Percentiles rank a stretch among this genome's conserved stretches.
These are phyloP conservation scores for Neurospora sp. DNA, from an alignment of 495 filamentous ascomycete species.

Conservation along the genomic window DNA sequence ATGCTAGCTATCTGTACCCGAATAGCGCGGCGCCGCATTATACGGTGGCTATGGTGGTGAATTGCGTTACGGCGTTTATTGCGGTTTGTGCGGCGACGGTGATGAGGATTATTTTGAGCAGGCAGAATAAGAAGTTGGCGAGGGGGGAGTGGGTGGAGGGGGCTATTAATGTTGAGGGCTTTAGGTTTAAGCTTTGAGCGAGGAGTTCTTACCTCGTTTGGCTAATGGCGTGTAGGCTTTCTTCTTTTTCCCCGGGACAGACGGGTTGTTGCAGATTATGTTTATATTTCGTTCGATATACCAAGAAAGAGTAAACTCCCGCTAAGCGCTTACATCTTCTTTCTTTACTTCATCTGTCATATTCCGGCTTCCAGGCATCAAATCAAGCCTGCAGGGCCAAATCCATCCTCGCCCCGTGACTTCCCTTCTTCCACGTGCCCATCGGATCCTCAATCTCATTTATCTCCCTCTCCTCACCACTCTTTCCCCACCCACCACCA, in stretches of 20 bases:
- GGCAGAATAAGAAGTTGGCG: constrained; percentile 65
- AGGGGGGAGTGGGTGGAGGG: constrained; percentile 37
- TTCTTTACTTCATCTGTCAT: background rate
- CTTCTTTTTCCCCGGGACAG: background rate
- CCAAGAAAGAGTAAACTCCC: background rate
- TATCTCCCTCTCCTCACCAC: constrained; percentile 42
- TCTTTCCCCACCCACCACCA: constrained; percentile 62
- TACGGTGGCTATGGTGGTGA: constrained; percentile 64
- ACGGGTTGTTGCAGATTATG: background rate
- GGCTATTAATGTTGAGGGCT: constrained; percentile 48
- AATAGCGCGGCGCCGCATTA: constrained; percentile 35
- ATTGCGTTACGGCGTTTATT: constrained; percentile 56
- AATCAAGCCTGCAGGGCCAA: constrained; percentile 35
- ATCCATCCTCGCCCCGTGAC: constrained; percentile 45
- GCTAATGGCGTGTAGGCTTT: background rate
- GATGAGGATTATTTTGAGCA: constrained; percentile 54
- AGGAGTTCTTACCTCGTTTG: background rate
- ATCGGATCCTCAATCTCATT: constrained; percentile 41
- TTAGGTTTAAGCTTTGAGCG: constrained; percentile 49
- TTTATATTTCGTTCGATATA: background rate
- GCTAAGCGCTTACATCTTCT: background rate
- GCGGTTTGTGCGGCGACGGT: constrained; percentile 56
- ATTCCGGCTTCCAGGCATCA: background rate
- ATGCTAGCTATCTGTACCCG: constrained; percentile 59
- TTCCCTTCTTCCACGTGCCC: constrained; percentile 50